Base-by-base conservation (phyloP, 805 yeast species). In the Sungouiozyma intestinalis region DNA sequence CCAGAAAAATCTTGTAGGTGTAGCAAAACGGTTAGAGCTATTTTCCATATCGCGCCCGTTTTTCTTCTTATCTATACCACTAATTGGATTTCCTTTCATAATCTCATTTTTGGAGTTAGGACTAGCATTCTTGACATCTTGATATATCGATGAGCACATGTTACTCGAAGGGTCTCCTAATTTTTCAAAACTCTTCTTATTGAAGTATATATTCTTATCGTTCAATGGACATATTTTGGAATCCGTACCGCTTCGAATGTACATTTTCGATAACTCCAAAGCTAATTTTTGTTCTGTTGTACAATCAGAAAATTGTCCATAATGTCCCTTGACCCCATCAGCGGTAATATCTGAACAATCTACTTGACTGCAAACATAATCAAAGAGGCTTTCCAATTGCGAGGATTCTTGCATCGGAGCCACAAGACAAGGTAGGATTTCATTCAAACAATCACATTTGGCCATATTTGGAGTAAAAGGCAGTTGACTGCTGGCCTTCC, bases 271-370 rank as follows among this genome's bases (percentile, higher is more conserved):
- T 54, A 82, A 61, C 18, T 75, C 69, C 51, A 69, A 77, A 1
- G 85, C 73, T 40, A 83, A 71, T 63, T 77, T 73, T 42, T 79
- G 85, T 53, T 71, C 71, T 36, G 72, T 62, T 9, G 77, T 65
- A 55, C 92, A 84, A 68, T 72, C 81, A 8, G 90, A 77, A 57
- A 69, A 76, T 4, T 72, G 69, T 45, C 92, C 92, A 56, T 82
- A 83, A 0, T 48, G 45, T 42, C 88, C 92, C 5, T 54, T 54
- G 31, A 58, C 53, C 48, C 85, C 87, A 60, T 79, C 68, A n/a
- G 70, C 70, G 24, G 49, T 58, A 42, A 83, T 80, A 39, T 74
- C 82, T 19, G 67, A 57, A 60, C 94, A 83, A 49, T 73, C 74
- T 42, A 72, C 66, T 27, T 65, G 51, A 39, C 72, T 71, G 62